Base-by-base conservation (phyloP, 2,329 filamentous ascomycete species). In the Alternaria longipes region DNA sequence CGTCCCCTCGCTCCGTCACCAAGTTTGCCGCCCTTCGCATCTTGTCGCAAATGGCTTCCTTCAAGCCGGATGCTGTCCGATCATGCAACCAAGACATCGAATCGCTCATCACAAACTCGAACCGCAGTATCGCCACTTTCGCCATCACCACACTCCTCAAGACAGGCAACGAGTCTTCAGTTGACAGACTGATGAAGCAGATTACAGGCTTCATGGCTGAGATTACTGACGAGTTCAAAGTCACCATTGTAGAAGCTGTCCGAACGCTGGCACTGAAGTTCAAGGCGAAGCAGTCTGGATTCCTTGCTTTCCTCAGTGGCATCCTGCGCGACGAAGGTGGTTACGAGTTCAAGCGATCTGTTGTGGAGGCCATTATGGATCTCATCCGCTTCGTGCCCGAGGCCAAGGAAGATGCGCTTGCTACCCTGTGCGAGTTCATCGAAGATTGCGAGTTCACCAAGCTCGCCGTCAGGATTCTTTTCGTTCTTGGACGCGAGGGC, bases 401-500 rank as follows among this genome's bases (percentile, higher is more conserved):
- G 62, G 89, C 87, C 73, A 89, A 89, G 74, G 88, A 91, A 78
- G 89, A 91, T 68, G 94, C 95, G 18, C 88, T 99, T 50, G 92
- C 94, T 14, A 95, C 98, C 75, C 88, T 99, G 22, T 98, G 95
- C 83, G 95, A 99, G 78, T 99, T 99, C 78, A 99, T 99, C 67
- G 95, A 99, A 81, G 95, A 99, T 79, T 99, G 95, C 83, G 95
- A 99, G 78, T 99, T 98, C 80, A 97, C 95, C 28, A 99, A 99
- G 83, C 86, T 99, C 64, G 94, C 95, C 30, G 94, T 99, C 49
- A 90, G 95, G 62, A 96, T 99, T 71, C 84, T 99, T 56, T 94
- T 99, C 80, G 87, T 99, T 20, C 90, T 99, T 44, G 95, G 95
- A 72, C 86, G 94, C 28, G 95, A 99, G 82, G 95, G 95, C 0